Conservation (phyloP, 768 basidiomycete genomes). For the Boletus speciosus region DNA sequence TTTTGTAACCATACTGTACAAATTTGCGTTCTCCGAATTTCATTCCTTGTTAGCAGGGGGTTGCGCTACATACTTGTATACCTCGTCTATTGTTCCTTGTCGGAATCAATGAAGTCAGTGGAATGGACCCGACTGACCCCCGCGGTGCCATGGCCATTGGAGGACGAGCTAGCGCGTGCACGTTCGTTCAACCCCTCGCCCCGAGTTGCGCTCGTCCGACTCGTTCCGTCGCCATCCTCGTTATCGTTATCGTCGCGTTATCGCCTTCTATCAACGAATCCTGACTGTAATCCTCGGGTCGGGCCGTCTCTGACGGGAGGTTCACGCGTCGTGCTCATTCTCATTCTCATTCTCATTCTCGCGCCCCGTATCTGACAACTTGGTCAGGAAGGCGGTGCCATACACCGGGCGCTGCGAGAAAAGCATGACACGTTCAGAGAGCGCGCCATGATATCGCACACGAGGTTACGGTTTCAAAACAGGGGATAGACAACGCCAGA, state of each 20-base stretch:
- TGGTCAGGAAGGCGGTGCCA: too few relatives aligned
- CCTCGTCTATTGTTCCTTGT: neutral
- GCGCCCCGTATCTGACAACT: too few relatives aligned
- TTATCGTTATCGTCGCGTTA: neutral
- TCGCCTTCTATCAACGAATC: neutral
- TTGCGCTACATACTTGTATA: constrained; percentile 7
- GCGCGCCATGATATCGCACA: too few relatives aligned
- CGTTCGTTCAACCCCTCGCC: neutral
- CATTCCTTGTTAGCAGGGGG: constrained; percentile 16
- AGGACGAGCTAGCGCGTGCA: too few relatives aligned
- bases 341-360: too few relatives aligned
- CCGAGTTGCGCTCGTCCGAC: neutral
- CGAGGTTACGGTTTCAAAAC: too few relatives aligned
- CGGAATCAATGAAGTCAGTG: neutral
- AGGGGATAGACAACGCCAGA: too few relatives aligned
- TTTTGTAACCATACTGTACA: constrained; percentile 3
- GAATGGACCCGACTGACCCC: neutral
- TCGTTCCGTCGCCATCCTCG: neutral
- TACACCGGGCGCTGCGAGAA: too few relatives aligned
- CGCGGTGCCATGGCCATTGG: too few relatives aligned
- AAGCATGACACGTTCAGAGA: too few relatives aligned
- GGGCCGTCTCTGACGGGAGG: neutral
- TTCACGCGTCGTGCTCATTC: too few relatives aligned
- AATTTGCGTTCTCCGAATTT: constrained; percentile 1
- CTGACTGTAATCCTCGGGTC: neutral